Evolutionary conservation across 2,329 filamentous ascomycete genomes (phyloP), one percentile per base, ranked within the genome.

Genomic region (Penicillium sp.): DNA sequence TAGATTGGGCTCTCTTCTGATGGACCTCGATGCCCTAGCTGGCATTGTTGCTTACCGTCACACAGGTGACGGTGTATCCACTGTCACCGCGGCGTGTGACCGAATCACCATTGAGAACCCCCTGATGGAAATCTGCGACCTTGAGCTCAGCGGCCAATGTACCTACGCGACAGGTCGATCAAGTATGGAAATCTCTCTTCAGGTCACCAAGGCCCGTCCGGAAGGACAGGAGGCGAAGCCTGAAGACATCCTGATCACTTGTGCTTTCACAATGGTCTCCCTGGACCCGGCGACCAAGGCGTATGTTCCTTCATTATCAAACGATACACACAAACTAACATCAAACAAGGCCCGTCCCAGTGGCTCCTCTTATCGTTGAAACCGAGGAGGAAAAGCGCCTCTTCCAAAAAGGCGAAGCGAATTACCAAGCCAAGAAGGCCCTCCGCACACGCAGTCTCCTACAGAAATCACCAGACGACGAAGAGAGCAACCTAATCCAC

Each of bases 1-100:
- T 19, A 82, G 74, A 46, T 74, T 89, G 7, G 86, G 86, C 0
- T 82, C 85, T 0, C 72, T 90, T 15, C 80, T 90, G 53, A 89
- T 89, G 84, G 86, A 90, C 55, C 76, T 90, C 2, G 86, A 90
- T 67, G 86, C 86, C 0, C 69, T 90, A 7, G 85, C 85, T 1
- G 86, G 87, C 9, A 80, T 89, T 41, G 79, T 90, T 49, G 85
- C 86, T 17, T 84, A 88, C 67, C 86, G 84, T 54, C 82, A 85
- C 58, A 83, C 82, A 0, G 82, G 82, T 17, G 81, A 84, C 45
- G 70, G 72, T 38, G 80, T 83, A 1, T 80, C 77, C 2, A 83
- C 79, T 2, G 81, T 84, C 31, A 84, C 81, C 3, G 81, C 81
- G 15, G 79, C 79, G 19, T 81, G 80, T 49, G 81, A 84, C 60